Evolutionary conservation across 2,329 filamentous ascomycete species (phyloP).

Genomic region (Amauroascus niger): DNA sequence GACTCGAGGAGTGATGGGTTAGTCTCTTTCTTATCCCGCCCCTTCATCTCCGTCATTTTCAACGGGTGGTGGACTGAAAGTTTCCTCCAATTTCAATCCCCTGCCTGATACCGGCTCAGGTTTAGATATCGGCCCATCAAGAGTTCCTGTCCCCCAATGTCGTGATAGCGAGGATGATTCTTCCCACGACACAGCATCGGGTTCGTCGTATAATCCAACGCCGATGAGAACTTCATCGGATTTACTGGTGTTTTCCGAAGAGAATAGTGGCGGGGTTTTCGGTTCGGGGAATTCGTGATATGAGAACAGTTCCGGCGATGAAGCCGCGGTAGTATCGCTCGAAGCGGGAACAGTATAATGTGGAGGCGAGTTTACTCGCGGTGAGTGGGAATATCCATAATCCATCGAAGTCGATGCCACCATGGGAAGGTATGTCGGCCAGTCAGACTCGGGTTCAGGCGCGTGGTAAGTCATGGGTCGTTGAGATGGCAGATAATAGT

Average conservation of each 20-base stretch:
- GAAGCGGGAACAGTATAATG: not conserved
- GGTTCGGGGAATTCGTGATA: conserved; percentile 28
- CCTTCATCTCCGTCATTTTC: conserved; percentile 42
- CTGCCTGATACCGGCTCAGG: conserved; percentile 53
- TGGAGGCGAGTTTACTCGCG: not conserved
- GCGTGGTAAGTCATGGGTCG: not conserved
- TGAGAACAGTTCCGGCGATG: conserved; percentile 33
- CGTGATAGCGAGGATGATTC: conserved; percentile 20
- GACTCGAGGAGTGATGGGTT: no score
- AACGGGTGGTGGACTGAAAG: conserved; percentile 57
- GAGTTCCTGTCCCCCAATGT: not conserved
- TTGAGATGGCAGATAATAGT: not conserved
- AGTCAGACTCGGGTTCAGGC: conserved; percentile 2
- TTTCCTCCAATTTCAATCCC: conserved; percentile 71
- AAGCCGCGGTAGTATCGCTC: conserved; percentile 23
- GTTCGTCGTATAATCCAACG: conserved; percentile 70
- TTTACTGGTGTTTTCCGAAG: not conserved
- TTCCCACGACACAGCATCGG: conserved; percentile 47
- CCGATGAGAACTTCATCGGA: conserved; percentile 64
- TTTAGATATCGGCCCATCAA: conserved; percentile 26
- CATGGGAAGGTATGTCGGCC: conserved; percentile 8
- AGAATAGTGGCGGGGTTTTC: conserved; percentile 14
- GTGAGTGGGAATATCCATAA: not conserved
- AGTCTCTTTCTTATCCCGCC: conserved; percentile 32
- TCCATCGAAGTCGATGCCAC: conserved; percentile 4